Evolutionary conservation across 2,329 filamentous ascomycete genomes (phyloP).

Genomic region (Stylonectria norvegica): DNA sequence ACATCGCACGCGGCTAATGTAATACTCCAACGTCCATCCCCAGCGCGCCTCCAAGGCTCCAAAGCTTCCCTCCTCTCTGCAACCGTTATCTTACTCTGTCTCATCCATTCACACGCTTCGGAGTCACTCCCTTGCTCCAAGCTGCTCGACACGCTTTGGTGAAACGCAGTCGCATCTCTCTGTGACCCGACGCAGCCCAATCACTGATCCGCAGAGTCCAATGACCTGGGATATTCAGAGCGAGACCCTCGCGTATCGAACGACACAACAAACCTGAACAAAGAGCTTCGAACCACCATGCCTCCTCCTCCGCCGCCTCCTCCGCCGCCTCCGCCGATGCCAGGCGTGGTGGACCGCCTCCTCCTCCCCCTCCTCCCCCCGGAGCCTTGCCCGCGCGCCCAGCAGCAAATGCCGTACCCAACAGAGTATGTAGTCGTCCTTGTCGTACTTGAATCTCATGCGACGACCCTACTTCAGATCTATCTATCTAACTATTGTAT

Average conservation of each 20-base stretch:
- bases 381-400: slow-evolving; percentile 57
- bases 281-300: slow-evolving; percentile 25
- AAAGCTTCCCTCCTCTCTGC: background rate
- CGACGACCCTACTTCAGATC: background rate
- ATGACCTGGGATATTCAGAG: slow-evolving; percentile 11
- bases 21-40: too few relatives aligned
- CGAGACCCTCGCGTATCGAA: slow-evolving; percentile 10
- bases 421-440: slow-evolving; percentile 54
- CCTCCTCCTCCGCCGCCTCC: slow-evolving; percentile 63
- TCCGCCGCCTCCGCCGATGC: slow-evolving; percentile 65
- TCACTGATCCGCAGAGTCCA: slow-evolving; percentile 11
- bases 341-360: slow-evolving; percentile 60
- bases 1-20: slow-evolving; percentile 17
- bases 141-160: background rate
- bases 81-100: background rate
- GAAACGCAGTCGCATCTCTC: slow-evolving; percentile 5
- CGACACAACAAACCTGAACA: slow-evolving; percentile 11
- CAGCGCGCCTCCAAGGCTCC: background rate
- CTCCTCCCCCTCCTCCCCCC: slow-evolving; percentile 57
- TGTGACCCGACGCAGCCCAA: slow-evolving; percentile 11
- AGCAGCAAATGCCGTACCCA: slow-evolving; percentile 42
- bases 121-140: background rate
- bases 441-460: background rate
- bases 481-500: slow-evolving; percentile 9
- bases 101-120: background rate